Evolutionary conservation across 805 yeast species (phyloP).

Genomic region (Hanseniaspora meyeri): DNA sequence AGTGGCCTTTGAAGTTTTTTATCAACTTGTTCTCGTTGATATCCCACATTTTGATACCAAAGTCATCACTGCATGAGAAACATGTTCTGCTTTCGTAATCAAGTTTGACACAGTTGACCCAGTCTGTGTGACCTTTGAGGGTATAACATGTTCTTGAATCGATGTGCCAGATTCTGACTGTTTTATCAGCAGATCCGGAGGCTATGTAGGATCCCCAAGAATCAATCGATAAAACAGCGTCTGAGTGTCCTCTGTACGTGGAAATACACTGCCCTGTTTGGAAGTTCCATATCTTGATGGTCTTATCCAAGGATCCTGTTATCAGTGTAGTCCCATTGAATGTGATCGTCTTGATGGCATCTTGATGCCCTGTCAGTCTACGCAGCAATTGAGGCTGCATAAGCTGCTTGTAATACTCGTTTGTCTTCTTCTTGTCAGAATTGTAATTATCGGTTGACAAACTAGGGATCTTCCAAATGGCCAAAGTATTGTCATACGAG

Average conservation of each 20-base stretch:
- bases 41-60: constrained; percentile 93
- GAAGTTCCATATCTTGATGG: constrained; percentile 92
- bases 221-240: constrained; percentile 74
- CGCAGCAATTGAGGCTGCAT: constrained; percentile 55
- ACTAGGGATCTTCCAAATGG: constrained; percentile 67
- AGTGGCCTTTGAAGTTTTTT: constrained; percentile 71
- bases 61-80: constrained; percentile 82
- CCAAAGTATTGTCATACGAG: constrained; percentile 78
- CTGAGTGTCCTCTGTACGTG: constrained; percentile 85
- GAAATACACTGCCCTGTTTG: constrained; percentile 88
- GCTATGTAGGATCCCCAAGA: constrained; percentile 71
- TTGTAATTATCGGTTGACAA: background rate
- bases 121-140: constrained; percentile 80
- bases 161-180: constrained; percentile 93
- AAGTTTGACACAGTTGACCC: constrained; percentile 82
- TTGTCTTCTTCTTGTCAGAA: background rate
- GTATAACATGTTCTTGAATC: constrained; percentile 87
- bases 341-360: constrained; percentile 72
- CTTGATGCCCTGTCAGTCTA: constrained; percentile 76
- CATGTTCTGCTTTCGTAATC: constrained; percentile 68
- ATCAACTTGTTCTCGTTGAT: constrained; percentile 66
- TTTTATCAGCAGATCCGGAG: constrained; percentile 84
- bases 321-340: constrained; percentile 84
- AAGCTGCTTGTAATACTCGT: background rate
- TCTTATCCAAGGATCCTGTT: constrained; percentile 82